phyloP scores from a whole-genome alignment of 495 filamentous ascomycete genomes.

The Penicillium lividum region DNA sequence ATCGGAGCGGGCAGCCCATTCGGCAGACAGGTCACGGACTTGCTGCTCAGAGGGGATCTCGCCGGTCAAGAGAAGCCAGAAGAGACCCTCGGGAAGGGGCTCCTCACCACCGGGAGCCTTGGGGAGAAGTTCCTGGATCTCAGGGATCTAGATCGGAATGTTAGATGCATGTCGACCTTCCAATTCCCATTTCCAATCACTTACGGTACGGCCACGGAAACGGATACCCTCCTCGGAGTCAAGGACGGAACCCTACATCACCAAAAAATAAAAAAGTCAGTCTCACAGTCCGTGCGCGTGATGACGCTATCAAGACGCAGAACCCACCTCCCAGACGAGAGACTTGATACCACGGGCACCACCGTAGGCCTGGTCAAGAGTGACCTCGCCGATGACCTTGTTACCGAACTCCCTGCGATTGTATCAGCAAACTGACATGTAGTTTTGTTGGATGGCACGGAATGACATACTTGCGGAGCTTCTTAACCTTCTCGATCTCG shows the following conservation, averaged over 20 bases:
- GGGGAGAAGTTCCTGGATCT: constrained; percentile 95
- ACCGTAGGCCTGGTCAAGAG: constrained; percentile 98
- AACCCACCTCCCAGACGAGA: constrained; percentile 86
- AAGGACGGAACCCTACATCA: constrained; percentile 81
- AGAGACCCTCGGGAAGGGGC: constrained; percentile 97
- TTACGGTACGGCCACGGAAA: constrained; percentile 91
- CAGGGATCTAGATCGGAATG: constrained; percentile 68
- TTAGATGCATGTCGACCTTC: constrained; percentile 10
- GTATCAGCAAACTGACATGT: constrained; percentile 21
- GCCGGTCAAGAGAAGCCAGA: constrained; percentile 98
- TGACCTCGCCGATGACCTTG: constrained; percentile 96
- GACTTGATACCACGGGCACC: constrained; percentile 98
- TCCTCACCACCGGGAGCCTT: constrained; percentile 95
- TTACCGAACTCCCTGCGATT: constrained; percentile 78
- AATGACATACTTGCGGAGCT: constrained; percentile 79
- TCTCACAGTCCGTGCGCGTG: not conserved
- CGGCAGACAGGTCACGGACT: constrained; percentile 93
- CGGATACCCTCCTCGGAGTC: constrained; percentile 99
- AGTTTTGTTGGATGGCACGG: not conserved
- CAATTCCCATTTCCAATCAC: constrained; percentile 19
- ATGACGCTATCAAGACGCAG: not conserved
- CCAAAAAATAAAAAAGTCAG: constrained; percentile 12
- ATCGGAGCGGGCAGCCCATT: constrained; percentile 97
- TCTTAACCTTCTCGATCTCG: constrained; percentile 99
- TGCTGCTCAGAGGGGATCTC: constrained; percentile 97